A percentile compares a stretch with the other conserved stretches of the same genome.
phyloP scores from a whole-genome alignment of 177 flowering plant species.

The Tripterygium wilfordii region DNA sequence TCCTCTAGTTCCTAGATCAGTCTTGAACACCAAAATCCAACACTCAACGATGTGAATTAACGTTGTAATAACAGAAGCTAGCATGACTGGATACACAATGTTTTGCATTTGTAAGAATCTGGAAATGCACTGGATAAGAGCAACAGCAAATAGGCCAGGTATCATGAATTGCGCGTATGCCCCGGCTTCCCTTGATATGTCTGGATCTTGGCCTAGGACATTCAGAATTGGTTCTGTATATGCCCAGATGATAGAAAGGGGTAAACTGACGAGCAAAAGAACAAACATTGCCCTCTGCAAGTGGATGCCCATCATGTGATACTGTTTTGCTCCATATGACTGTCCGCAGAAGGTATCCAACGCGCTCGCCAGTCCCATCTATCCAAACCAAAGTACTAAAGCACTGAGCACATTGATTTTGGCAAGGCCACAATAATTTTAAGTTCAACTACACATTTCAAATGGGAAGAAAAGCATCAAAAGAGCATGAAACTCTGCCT shows the following conservation, averaged over 20 bases:
- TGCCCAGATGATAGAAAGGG: constrained; percentile 51
- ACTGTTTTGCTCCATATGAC: constrained; percentile 41
- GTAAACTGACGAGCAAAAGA: constrained; percentile 36
- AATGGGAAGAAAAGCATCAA: no score
- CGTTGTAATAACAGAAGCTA: constrained; percentile 37
- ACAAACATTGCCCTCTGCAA: constrained; percentile 55
- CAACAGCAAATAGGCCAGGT: constrained; percentile 47
- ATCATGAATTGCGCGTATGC: constrained; percentile 43
- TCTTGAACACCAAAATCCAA: constrained; percentile 48
- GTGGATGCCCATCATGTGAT: constrained; percentile 38
- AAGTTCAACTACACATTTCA: no score
- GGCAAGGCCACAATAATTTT: no score
- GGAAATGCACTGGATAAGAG: constrained; percentile 40
- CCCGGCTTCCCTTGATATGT: constrained; percentile 41
- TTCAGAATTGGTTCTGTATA: constrained; percentile 36
- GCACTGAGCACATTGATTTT: no score
- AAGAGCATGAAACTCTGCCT: no score
- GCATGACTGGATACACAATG: constrained; percentile 52
- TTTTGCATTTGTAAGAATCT: constrained; percentile 55
- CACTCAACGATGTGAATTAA: constrained; percentile 37
- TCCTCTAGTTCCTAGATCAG: constrained; percentile 43
- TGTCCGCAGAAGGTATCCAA: constrained; percentile 53
- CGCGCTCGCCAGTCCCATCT: constrained; percentile 44
- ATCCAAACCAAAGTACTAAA: constrained; percentile 2
- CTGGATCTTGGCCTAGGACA: constrained; percentile 32